phyloP scores from a whole-genome alignment of 495 filamentous ascomycete genomes.

The Trichoderma virens region DNA sequence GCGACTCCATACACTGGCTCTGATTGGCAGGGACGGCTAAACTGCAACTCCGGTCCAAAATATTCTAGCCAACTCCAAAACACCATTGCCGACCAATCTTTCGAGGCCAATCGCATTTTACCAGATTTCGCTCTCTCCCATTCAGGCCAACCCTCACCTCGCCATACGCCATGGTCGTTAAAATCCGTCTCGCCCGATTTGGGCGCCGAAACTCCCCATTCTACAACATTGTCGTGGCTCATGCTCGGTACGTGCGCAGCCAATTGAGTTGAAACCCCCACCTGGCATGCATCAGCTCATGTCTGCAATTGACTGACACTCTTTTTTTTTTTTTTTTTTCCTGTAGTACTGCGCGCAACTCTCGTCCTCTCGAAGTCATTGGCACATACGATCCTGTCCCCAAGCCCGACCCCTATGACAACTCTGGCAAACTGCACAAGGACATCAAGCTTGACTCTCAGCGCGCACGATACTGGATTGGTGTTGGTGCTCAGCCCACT shows the following conservation, averaged over 20 bases:
- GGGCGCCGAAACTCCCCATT: constrained; percentile 77
- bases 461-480: constrained; percentile 89
- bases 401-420: constrained; percentile 56
- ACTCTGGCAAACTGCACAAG: constrained; percentile 65
- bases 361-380: constrained; percentile 86
- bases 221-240: constrained; percentile 95
- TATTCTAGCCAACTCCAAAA: constrained; percentile 10
- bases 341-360: constrained; percentile 73
- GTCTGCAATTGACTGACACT: neutral
- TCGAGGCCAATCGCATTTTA: neutral
- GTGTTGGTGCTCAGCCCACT: constrained; percentile 90
- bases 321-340: no score
- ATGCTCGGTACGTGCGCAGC: constrained; percentile 67
- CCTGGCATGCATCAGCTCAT: constrained; percentile 8
- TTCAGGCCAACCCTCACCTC: neutral
- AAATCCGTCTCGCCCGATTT: constrained; percentile 89
- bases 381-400: constrained; percentile 92
- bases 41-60: constrained; percentile 21
- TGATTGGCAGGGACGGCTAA: constrained; percentile 25
- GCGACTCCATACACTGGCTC: constrained; percentile 2
- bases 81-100: neutral
- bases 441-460: constrained; percentile 79
- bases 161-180: constrained; percentile 66
- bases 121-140: neutral
- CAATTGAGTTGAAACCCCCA: constrained; percentile 10